Base-by-base conservation (phyloP, 2,329 filamentous ascomycete genomes). In the Rutstroemia sp. region DNA sequence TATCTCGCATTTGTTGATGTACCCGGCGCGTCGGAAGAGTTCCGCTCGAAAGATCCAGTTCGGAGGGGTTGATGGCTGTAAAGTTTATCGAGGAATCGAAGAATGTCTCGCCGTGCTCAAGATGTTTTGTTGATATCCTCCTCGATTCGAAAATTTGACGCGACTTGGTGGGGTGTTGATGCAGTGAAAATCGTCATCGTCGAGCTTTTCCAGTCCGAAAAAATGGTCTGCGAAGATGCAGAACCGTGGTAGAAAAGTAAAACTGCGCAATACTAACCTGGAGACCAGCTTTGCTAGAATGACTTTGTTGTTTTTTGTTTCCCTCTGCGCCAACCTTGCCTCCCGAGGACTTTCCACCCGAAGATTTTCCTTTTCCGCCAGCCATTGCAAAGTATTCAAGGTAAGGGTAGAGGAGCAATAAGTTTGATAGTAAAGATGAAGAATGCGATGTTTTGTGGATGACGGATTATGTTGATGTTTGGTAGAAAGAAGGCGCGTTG, bases 321-420 rank as follows among this genome's bases (percentile, higher is more conserved):
- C 62, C 64, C 58, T 70, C 68, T 23, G 62, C 63, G 51, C 69
- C 68, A 38, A 67, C 64, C 64, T 71, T 71, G 56, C 69, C 69
- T 62, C 69, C 69, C n/a, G 69, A 70, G 16, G 67, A 69, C 65
- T 71, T 71, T 54, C 69, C 69, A 50, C 67, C 68, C 19, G 67
- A 69, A 58, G 66, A 69, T 63, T 71, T 71, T 63, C 68, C 68
- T 60, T 70, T 70, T 59, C 69, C 69, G 44, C 69, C 68, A 45
- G 68, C 67, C 69, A 71, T 71, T 64, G 60, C 57, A 51, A 51
- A 51, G 50, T 50, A 34, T 49, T 52, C 19, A 47, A 54, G 23
- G 21, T 34, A 19, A 16, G 34, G 27, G 10, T 39, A 54, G n/a
- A 42, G 25, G 49, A 38, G 46, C n/a, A 37, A 21, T 41, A 52